These are phyloP conservation scores for Thinopyrum obtusiflorum DNA, from an alignment of 202 grass and related monocot species.

Conservation along the genomic window DNA sequence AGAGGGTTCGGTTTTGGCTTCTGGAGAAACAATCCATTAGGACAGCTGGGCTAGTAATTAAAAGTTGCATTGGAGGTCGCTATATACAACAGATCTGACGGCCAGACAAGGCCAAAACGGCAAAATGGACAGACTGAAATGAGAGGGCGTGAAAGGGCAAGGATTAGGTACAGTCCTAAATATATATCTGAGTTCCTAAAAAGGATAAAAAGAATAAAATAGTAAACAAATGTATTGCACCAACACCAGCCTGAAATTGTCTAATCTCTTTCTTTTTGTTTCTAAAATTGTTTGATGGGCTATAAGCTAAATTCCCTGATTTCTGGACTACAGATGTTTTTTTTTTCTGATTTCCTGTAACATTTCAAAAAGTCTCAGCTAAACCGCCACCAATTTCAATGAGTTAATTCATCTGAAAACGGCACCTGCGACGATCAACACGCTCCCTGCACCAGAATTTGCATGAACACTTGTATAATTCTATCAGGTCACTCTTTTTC, in stretches of 20 bases:
- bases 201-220: not conserved
- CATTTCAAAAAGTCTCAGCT: not conserved
- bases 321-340: not conserved
- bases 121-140: too few relatives aligned
- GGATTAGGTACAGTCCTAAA: not conserved
- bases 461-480: not conserved
- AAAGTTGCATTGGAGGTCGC: too few relatives aligned
- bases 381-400: not conserved
- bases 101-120: too few relatives aligned
- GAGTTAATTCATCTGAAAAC: not conserved
- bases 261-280: not conserved
- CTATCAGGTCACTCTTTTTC: not conserved
- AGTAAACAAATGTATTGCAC: not conserved
- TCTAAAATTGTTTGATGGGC: not conserved
- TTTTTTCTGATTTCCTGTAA: not conserved
- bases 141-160: too few relatives aligned
- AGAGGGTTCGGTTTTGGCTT: too few relatives aligned
- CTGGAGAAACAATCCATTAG: too few relatives aligned
- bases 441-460: not conserved
- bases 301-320: not conserved
- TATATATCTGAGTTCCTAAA: not conserved
- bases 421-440: not conserved
- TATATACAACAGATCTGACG: too few relatives aligned
- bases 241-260: not conserved
- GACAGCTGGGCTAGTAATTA: too few relatives aligned